Evolutionary conservation across 208 protist genomes (phyloP), one percentile per base, ranked within the genome.

Genomic region (Leishmania guyanensis): DNA sequence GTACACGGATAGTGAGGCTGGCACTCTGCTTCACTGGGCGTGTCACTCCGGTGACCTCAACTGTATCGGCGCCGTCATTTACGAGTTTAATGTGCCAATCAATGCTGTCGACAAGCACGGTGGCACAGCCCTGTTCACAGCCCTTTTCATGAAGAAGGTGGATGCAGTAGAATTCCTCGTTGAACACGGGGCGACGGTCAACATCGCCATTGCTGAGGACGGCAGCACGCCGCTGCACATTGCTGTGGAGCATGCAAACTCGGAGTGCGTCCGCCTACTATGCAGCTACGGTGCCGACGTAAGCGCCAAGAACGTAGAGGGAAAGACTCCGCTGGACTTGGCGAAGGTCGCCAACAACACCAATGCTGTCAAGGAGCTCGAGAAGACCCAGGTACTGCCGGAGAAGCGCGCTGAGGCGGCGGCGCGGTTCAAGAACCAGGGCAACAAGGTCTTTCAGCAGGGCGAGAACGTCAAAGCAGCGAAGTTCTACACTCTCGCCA

Each of bases 401-500:
- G 86, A 91, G 54, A 84, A 88, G 76, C 86, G 90, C 46, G 86
- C 75, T 6, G 92, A 89, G 6, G 93, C 95, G 73, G 90, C 93
- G 6, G 77, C 58, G 3, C 86, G 88, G 8, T 93, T 94, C 86
- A 98, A 98, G 89, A 85, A 87, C 10, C 94, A 98, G 81, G 96
- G 96, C 66, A 97, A 98, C 84, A 97, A 96, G 70, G 92, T 95
- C 2, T 98, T 98, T 65, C 89, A 84, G 71, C 83, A 83, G 12
- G 92, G 93, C 29, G 94, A 98, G 84, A 96, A 95, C 75, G 91
- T 96, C 2, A 98, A 98, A 86, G 96, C 96, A 22, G 90, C 92
- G 16, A 97, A 97, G 90, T 97, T 96, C 70, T 98, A 98, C 85
- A 96, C 93, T 1, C 83, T 98, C 14, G 95, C 97, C 60, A 97